Percentiles rank a stretch among this genome's conserved stretches.
phyloP scores from a whole-genome alignment of 805 yeast species.

The Candida takata region DNA sequence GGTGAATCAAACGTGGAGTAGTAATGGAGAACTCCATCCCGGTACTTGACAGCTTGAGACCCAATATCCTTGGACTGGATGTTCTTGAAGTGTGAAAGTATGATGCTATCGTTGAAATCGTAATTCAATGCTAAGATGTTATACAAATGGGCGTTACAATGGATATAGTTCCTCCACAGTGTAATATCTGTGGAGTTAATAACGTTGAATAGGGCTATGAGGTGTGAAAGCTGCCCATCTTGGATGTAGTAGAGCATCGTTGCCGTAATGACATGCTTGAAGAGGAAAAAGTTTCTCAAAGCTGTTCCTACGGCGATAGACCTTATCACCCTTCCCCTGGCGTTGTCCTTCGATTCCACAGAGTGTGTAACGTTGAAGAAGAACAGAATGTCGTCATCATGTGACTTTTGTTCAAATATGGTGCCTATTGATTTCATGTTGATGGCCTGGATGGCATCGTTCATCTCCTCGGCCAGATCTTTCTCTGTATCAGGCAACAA shows the following conservation, averaged over 20 bases:
- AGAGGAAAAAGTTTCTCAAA: conserved; percentile 44
- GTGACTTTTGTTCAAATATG: conserved; percentile 15
- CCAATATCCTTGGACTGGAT: conserved; percentile 12
- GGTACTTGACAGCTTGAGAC: conserved; percentile 14
- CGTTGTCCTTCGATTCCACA: conserved; percentile 29
- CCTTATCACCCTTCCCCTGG: conserved; percentile 55
- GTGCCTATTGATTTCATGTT: conserved; percentile 14
- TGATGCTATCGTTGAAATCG: conserved; percentile 15
- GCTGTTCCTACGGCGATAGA: conserved; percentile 53
- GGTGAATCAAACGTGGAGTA: conserved; percentile 24
- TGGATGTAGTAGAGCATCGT: conserved; percentile 34
- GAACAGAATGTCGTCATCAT: conserved; percentile 35
- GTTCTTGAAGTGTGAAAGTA: conserved; percentile 18
- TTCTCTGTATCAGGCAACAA: conserved; percentile 15
- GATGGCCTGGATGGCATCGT: conserved; percentile 8
- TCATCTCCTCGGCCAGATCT: conserved; percentile 12
- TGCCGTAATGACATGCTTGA: conserved; percentile 51
- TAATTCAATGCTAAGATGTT: conserved; percentile 15
- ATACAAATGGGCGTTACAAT: conserved; percentile 11
- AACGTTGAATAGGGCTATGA: conserved; percentile 17
- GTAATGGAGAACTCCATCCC: conserved; percentile 19
- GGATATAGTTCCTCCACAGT: conserved; percentile 15
- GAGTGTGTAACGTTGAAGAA: conserved; percentile 53
- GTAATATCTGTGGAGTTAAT: conserved; percentile 19
- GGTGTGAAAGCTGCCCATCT: conserved; percentile 14